phyloP scores from a whole-genome alignment of 176 grass and related monocot species.

The Oryza brachyantha region DNA sequence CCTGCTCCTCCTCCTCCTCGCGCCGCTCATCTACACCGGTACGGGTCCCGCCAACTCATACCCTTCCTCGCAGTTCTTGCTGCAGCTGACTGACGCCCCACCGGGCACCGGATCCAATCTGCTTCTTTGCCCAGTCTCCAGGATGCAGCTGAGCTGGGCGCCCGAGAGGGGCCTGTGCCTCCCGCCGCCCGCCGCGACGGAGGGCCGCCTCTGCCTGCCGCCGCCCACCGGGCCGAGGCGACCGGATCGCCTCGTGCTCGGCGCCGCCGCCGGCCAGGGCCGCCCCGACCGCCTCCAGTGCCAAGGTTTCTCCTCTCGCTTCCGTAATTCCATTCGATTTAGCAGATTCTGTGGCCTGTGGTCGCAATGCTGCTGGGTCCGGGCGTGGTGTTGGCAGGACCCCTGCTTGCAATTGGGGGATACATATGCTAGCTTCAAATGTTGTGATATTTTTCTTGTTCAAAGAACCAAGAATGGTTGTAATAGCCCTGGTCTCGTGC shows the following conservation, averaged over 20 bases:
- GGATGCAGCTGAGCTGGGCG: constrained; percentile 42
- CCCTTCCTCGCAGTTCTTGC: constrained; percentile 16
- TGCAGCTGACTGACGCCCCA: neutral
- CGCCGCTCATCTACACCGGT: constrained; percentile 64
- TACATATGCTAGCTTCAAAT: neutral
- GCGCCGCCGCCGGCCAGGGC: constrained; percentile 63
- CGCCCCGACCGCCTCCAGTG: constrained; percentile 69
- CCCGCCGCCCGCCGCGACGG: neutral
- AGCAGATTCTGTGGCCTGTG: neutral
- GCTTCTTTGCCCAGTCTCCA: constrained; percentile 47
- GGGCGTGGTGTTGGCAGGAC: neutral
- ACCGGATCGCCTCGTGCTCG: constrained; percentile 48
- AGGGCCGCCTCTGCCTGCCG: constrained; percentile 31
- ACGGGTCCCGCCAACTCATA: neutral
- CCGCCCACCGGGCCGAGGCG: constrained; percentile 5
- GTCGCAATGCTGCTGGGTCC: neutral
- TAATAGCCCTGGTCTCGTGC: neutral
- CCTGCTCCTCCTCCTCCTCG: constrained; percentile 52
- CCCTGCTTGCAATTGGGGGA: neutral
- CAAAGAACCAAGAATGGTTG: neutral
- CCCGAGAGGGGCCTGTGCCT: constrained; percentile 16
- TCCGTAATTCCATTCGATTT: neutral
- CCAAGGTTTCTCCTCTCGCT: constrained; percentile 34
- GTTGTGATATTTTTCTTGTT: neutral
- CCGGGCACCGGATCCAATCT: constrained; percentile 33